phyloP scores from a whole-genome alignment of 495 filamentous ascomycete genomes.

The Tricharina praecox region DNA sequence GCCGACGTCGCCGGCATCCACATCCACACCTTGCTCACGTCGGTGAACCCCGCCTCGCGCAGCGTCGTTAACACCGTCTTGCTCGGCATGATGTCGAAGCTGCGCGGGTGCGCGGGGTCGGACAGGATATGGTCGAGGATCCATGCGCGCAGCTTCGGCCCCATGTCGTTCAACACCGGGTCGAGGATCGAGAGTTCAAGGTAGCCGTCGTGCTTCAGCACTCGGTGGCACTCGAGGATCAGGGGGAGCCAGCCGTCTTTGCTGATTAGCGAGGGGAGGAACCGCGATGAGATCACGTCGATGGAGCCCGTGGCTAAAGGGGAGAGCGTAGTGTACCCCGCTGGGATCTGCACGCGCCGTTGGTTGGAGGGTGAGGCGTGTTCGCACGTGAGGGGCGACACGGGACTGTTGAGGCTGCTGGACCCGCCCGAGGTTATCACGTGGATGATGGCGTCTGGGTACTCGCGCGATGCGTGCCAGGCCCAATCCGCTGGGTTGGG shows the following conservation, averaged over 20 bases:
- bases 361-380: constrained; percentile 4
- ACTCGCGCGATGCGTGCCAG: constrained; percentile 22
- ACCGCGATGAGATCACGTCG: constrained; percentile 10
- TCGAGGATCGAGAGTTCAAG: constrained; percentile 14
- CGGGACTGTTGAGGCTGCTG: neutral
- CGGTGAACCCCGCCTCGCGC: constrained; percentile 10
- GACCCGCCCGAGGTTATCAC: neutral
- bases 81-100: constrained; percentile 11
- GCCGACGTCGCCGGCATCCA: constrained; percentile 26
- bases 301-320: constrained; percentile 5
- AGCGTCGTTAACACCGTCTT: constrained; percentile 16
- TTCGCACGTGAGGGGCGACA: constrained; percentile 5
- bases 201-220: constrained; percentile 25
- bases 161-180: constrained; percentile 24
- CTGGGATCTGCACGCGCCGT: constrained; percentile 6
- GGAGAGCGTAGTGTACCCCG: neutral
- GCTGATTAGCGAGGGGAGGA: constrained; percentile 1
- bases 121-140: constrained; percentile 12
- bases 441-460: constrained; percentile 14
- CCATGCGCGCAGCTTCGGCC: constrained; percentile 16
- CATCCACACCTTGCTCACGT: constrained; percentile 25
- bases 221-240: constrained; percentile 16
- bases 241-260: constrained; percentile 9
- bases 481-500: constrained; percentile 22
- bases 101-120: constrained; percentile 3